phyloP scores from a whole-genome alignment of 495 filamentous ascomycete species.

The Rhypophila decipiens region DNA sequence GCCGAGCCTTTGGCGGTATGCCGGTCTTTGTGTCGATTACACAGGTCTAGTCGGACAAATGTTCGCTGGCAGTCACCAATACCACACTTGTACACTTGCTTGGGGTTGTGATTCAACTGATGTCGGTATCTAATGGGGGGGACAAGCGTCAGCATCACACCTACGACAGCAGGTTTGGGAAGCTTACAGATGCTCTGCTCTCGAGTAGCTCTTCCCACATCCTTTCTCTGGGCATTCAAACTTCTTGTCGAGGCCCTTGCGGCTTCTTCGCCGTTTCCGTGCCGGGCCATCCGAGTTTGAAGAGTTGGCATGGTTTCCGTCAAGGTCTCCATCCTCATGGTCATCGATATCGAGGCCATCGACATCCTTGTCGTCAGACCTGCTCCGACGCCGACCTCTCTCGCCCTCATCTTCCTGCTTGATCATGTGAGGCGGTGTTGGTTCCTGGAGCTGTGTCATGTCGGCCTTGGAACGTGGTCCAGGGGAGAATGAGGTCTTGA shows the following conservation, averaged over 20 bases:
- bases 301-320: conserved; percentile 37
- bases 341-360: conserved; percentile 35
- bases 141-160: conserved; percentile 20
- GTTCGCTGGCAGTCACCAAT: conserved; percentile 84
- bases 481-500: conserved; percentile 29
- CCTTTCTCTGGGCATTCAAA: conserved; percentile 86
- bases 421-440: conserved; percentile 33
- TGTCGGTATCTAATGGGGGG: conserved; percentile 59
- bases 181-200: conserved; percentile 83
- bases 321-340: conserved; percentile 28
- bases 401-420: conserved; percentile 41
- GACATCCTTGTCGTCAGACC: conserved; percentile 38
- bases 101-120: conserved; percentile 92
- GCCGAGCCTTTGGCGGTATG: conserved; percentile 96
- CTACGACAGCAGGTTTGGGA: background rate
- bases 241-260: conserved; percentile 88
- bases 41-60: conserved; percentile 93
- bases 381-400: conserved; percentile 41
- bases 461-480: conserved; percentile 27
- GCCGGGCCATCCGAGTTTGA: conserved; percentile 50
- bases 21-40: conserved; percentile 85
- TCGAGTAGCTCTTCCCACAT: conserved; percentile 93
- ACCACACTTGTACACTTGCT: conserved; percentile 93
- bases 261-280: conserved; percentile 72
- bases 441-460: conserved; percentile 38